Base-by-base conservation (phyloP, 2,329 filamentous ascomycete genomes). In the Juglanconis oblonga region DNA sequence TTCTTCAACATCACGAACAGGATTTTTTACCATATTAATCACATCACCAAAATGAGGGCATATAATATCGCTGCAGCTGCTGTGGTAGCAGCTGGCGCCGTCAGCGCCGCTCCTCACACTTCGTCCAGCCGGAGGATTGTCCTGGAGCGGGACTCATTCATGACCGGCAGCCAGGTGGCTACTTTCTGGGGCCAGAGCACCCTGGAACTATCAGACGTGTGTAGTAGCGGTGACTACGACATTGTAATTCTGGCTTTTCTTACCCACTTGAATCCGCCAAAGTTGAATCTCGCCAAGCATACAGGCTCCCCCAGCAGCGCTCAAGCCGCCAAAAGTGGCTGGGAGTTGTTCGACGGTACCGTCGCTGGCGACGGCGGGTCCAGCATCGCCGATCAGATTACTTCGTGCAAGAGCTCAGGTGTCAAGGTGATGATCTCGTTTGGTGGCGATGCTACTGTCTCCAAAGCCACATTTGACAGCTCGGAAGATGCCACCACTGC, bases 341-440 rank as follows among this genome's bases (percentile, higher is more conserved):
- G 52, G 29, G 55, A 14, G 5, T 45, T 61, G 1, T 61, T 61
- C 14, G 59, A 61, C 33, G 59, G 44, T 3, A 61, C 59, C 10
- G 38, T 51, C 3, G 47, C 59, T 1, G 9, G 31, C 2, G 32
- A 38, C 1, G n/a, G 32, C 6, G 59, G 59, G 7, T n/a, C 48
- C 5, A 61, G 59, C n/a, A 24, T 61, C 14, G 59, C 59, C 8
- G 47, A 44, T 6, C 50, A 61, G 24, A 61, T 61, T 11, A 54
- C 42, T 4, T 55, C 17, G 1, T 61, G 59, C n/a, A 55, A 61
- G 47, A 35, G n/a, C 0, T 53, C 49, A 13, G 55, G 55, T 11
- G 51, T 45, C 17, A 61, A 58, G 32, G 59, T 61, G 36, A 54
- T 61, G 59, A 61, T 61, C 14, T 61, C 59, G 9, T 61, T 61